Conservation (phyloP, 352 stramenopile species). For the Peronosclerospora sorghi region DNA sequence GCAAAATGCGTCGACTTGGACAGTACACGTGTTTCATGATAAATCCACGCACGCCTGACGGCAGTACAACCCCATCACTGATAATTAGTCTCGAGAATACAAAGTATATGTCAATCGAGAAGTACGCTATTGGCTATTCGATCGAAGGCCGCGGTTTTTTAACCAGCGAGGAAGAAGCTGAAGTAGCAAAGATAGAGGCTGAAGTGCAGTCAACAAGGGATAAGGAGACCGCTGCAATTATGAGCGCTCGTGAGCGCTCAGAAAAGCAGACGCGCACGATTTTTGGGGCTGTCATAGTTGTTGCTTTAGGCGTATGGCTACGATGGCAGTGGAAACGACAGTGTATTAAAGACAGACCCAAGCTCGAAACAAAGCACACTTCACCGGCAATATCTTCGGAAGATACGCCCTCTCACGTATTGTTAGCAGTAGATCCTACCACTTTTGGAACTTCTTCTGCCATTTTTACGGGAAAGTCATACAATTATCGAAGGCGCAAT, state of each 20-base stretch:
- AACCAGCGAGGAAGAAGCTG: slow-evolving; percentile 39
- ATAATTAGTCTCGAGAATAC: slow-evolving; percentile 50
- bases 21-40: slow-evolving; percentile 62
- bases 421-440: slow-evolving; percentile 11
- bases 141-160: slow-evolving; percentile 60
- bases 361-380: slow-evolving; percentile 14
- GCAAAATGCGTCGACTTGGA: slow-evolving; percentile 43
- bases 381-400: slow-evolving; percentile 3
- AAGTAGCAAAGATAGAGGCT: slow-evolving; percentile 39
- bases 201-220: slow-evolving; percentile 28
- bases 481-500: slow-evolving; percentile 20
- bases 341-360: slow-evolving; percentile 13
- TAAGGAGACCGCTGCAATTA: slow-evolving; percentile 19
- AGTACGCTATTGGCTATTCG: slow-evolving; percentile 68
- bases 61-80: slow-evolving; percentile 32
- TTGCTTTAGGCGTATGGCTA: slow-evolving; percentile 18
- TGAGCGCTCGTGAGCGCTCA: slow-evolving; percentile 13
- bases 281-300: slow-evolving; percentile 12
- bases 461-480: slow-evolving; percentile 16
- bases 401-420: slow-evolving; percentile 10
- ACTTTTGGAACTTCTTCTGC: slow-evolving; percentile 15
- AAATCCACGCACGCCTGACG: slow-evolving; percentile 28
- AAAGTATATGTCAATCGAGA: slow-evolving; percentile 41
- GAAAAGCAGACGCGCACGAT: slow-evolving; percentile 12
- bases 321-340: slow-evolving; percentile 23